These are phyloP conservation scores for Rhodotorula taiwanensis DNA, from an alignment of 768 basidiomycete species.

Conservation along the genomic window DNA sequence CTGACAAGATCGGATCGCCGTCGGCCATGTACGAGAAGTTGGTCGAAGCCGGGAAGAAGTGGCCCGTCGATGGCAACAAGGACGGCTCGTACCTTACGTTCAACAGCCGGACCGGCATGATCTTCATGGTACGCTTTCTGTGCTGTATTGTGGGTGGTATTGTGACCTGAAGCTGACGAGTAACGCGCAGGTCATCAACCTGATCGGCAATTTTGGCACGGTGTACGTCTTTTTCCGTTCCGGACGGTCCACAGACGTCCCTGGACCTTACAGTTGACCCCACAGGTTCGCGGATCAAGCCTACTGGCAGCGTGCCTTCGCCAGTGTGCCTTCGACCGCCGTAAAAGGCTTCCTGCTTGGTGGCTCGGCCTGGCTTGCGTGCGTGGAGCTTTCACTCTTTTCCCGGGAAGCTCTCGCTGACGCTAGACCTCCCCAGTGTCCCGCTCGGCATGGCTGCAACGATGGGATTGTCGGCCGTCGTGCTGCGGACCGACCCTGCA, in stretches of 20 bases:
- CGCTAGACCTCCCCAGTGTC: not conserved
- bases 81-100: constrained; percentile 78
- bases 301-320: constrained; percentile 56
- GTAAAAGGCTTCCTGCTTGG: constrained; percentile 88
- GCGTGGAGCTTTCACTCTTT: not conserved
- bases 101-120: constrained; percentile 65
- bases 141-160: too few relatives aligned
- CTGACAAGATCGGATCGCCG: constrained; percentile 69
- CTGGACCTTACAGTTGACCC: too few relatives aligned
- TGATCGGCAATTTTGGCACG: too few relatives aligned
- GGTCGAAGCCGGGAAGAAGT: not conserved
- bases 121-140: constrained; percentile 57
- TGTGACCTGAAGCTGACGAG: too few relatives aligned
- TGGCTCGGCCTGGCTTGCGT: constrained; percentile 80
- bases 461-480: constrained; percentile 9
- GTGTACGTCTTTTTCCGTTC: too few relatives aligned
- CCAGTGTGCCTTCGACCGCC: constrained; percentile 68
- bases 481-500: not conserved
- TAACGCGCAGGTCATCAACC: not conserved
- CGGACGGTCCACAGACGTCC: too few relatives aligned
- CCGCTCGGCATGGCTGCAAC: constrained; percentile 8
- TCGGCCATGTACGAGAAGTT: constrained; percentile 53
- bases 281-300: too few relatives aligned
- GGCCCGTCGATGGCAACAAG: constrained; percentile 59
- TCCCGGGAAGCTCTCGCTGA: not conserved